Evolutionary conservation across 345 rosid species (phyloP).

Genomic region (Hypericum androsaemum): DNA sequence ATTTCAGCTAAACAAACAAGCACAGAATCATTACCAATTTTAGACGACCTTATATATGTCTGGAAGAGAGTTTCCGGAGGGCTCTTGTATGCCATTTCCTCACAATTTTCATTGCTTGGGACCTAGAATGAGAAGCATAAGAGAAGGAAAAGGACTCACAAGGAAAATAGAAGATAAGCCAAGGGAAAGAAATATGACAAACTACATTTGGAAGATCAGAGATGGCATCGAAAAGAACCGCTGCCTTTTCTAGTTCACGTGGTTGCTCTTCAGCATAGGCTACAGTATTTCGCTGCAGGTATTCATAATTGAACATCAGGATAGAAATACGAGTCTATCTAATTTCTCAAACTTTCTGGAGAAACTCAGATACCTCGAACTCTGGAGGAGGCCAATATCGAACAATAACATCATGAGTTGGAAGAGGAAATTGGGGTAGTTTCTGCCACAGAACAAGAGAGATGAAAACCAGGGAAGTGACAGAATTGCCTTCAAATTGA

Average conservation of each 20-base stretch:
- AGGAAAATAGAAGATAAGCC: conserved; percentile 11
- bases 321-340: conserved; percentile 3
- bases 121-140: conserved; percentile 34
- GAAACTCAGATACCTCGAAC: conserved; percentile 52
- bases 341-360: conserved; percentile 8
- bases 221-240: conserved; percentile 76
- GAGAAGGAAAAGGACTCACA: conserved; percentile 10
- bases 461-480: background rate
- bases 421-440: conserved; percentile 92
- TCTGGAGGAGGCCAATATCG: conserved; percentile 79
- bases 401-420: conserved; percentile 79
- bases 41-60: conserved; percentile 56
- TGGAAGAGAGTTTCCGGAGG: conserved; percentile 81
- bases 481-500: no score
- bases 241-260: conserved; percentile 56
- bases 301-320: conserved; percentile 12
- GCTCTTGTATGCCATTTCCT: conserved; percentile 42
- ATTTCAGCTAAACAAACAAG: background rate
- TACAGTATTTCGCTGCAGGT: conserved; percentile 78
- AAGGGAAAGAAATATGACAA: conserved; percentile 7
- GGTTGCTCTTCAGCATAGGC: conserved; percentile 77
- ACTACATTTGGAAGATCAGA: conserved; percentile 86
- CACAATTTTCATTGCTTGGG: conserved; percentile 38
- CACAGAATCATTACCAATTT: conserved; percentile 32
- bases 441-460: conserved; percentile 35